phyloP scores from a whole-genome alignment of 192 early-diverging fungal genomes.

The Mortierella hygrophila region DNA sequence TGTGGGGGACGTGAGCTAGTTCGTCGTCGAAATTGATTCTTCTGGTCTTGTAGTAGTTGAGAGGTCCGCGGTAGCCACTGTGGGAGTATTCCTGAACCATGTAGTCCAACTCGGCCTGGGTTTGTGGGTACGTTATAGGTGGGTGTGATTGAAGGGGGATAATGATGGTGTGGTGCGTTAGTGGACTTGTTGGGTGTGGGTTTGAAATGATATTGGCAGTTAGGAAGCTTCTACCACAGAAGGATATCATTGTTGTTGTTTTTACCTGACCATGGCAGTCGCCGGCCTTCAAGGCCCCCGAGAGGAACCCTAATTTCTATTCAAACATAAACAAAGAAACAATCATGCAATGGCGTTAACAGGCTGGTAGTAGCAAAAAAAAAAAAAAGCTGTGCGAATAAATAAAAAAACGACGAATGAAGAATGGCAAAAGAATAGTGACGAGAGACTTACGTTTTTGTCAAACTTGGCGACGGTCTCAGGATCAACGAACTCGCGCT shows the following conservation, averaged over 20 bases:
- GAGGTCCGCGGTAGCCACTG: constrained; percentile 45
- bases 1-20: not conserved
- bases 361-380: no score
- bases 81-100: constrained; percentile 31
- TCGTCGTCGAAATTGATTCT: constrained; percentile 59
- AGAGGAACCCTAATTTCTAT: no score
- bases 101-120: constrained; percentile 37
- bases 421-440: not conserved
- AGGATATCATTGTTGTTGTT: no score
- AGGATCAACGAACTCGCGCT: constrained; percentile 33
- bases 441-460: not conserved
- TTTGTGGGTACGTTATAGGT: no score
- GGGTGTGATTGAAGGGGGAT: not conserved
- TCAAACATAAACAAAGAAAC: not conserved
- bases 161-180: not conserved
- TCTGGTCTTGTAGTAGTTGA: constrained; percentile 60
- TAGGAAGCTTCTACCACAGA: no score
- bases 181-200: not conserved
- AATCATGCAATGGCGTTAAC: not conserved
- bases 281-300: no score
- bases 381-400: not conserved
- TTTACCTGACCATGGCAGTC: no score
- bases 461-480: constrained; percentile 11
- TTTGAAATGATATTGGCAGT: not conserved
- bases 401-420: not conserved